Percentiles rank a stretch among this genome's conserved stretches.
Conservation (phyloP, 495 filamentous ascomycete species). For the Terfezia boudieri region DNA sequence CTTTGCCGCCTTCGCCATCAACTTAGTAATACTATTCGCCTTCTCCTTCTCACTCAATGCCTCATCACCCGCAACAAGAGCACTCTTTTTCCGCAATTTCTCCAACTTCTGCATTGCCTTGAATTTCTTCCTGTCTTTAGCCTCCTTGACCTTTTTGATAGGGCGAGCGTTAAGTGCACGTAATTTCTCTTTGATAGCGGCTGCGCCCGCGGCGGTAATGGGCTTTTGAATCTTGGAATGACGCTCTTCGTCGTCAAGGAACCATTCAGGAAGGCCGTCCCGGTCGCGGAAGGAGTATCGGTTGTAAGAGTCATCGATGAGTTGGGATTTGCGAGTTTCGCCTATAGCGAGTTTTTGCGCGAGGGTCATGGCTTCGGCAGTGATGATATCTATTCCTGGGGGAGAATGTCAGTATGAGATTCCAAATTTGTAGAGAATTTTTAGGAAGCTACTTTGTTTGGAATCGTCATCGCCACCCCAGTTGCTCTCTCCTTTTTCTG, state of each 20-base stretch:
- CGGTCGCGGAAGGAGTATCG: slow-evolving; percentile 73
- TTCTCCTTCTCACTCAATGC: slow-evolving; percentile 89
- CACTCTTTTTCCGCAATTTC: slow-evolving; percentile 87
- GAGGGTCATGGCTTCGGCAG: slow-evolving; percentile 96
- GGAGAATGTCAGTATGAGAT: slow-evolving; percentile 18
- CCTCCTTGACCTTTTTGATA: slow-evolving; percentile 98
- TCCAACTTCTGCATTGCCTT: slow-evolving; percentile 76
- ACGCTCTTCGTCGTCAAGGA: slow-evolving; percentile 71
- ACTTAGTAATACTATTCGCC: slow-evolving; percentile 54
- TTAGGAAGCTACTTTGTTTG: slow-evolving; percentile 22
- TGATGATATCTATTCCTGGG: slow-evolving; percentile 89
- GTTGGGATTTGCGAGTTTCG: slow-evolving; percentile 48
- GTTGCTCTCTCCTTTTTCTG: slow-evolving; percentile 26
- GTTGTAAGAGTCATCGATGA: slow-evolving; percentile 83
- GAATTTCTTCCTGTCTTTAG: slow-evolving; percentile 87
- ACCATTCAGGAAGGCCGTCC: slow-evolving; percentile 94
- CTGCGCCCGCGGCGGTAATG: slow-evolving; percentile 68
- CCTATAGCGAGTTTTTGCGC: slow-evolving; percentile 79
- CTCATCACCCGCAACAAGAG: slow-evolving; percentile 65
- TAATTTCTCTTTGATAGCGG: slow-evolving; percentile 86
- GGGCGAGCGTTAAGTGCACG: slow-evolving; percentile 86
- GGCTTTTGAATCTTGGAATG: slow-evolving; percentile 71
- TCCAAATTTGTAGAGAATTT: slow-evolving; percentile 15
- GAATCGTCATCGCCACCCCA: slow-evolving; percentile 48
- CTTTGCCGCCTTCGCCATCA: slow-evolving; percentile 61